A percentile compares a stretch with the other conserved stretches of the same genome.
phyloP scores from a whole-genome alignment of 495 filamentous ascomycete genomes.

The Letharia columbiana region DNA sequence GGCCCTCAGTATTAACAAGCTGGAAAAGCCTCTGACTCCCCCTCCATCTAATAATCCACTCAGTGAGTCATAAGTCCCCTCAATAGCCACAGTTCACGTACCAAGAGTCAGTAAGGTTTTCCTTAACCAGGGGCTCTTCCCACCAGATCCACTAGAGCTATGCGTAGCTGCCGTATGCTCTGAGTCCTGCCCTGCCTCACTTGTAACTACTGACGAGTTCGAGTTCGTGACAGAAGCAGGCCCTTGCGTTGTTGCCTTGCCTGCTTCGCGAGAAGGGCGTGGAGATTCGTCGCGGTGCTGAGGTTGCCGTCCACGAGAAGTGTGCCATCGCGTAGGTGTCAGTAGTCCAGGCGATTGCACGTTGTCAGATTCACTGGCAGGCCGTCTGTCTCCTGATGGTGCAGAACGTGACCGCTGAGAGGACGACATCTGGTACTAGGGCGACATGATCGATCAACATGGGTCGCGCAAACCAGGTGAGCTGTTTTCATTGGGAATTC shows the following conservation, averaged over 20 bases:
- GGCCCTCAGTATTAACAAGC: slow-evolving; percentile 25
- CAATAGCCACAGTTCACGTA: not conserved
- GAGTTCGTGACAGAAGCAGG: not conserved
- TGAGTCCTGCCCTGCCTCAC: not conserved
- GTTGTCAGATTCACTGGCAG: not conserved
- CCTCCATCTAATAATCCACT: slow-evolving; percentile 24
- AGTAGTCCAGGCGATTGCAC: not conserved
- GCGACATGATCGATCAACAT: not conserved
- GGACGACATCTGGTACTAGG: slow-evolving; percentile 1
- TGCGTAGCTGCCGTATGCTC: not conserved
- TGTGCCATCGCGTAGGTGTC: not conserved
- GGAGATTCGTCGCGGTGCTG: not conserved
- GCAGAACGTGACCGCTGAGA: slow-evolving; percentile 1
- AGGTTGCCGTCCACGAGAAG: not conserved
- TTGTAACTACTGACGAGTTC: not conserved
- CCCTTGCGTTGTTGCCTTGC: not conserved
- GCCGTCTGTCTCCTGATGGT: not conserved
- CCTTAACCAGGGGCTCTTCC: not conserved
- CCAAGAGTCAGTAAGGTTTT: slow-evolving; percentile 10
- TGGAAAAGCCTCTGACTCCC: slow-evolving; percentile 29
- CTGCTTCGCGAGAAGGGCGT: not conserved
- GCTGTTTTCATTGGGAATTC: not conserved
- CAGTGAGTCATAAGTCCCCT: not conserved
- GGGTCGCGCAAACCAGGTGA: not conserved
- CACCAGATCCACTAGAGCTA: not conserved